A percentile compares a stretch with the other conserved stretches of the same genome.
These are phyloP conservation scores for Vitis vinifera DNA, from an alignment of 164 flowering plant genomes.

Conservation along the genomic window DNA sequence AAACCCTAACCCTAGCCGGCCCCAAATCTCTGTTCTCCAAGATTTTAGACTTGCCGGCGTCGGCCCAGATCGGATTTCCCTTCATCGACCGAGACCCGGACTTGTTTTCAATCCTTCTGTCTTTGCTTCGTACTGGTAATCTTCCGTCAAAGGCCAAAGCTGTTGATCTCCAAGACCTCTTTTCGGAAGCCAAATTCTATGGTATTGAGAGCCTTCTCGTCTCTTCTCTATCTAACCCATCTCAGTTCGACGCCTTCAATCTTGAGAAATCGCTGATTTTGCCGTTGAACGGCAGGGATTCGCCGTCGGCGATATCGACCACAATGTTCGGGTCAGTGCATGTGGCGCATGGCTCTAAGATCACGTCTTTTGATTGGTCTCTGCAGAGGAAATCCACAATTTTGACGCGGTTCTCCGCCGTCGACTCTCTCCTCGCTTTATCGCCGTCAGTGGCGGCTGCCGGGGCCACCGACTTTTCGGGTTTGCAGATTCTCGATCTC, in stretches of 20 bases:
- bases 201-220: conserved; percentile 55
- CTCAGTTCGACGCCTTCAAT: conserved; percentile 77
- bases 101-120: conserved; percentile 74
- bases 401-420: conserved; percentile 67
- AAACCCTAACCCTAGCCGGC: conserved; percentile 73
- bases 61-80: conserved; percentile 20
- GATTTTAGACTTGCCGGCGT: conserved; percentile 18
- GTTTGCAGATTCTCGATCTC: conserved; percentile 77
- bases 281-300: conserved; percentile 72
- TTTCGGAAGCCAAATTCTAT: conserved; percentile 73
- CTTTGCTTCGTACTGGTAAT: conserved; percentile 75
- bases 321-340: conserved; percentile 67
- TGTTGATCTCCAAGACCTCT: conserved; percentile 68
- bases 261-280: conserved; percentile 60
- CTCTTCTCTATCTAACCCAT: conserved; percentile 59
- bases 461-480: conserved; percentile 91
- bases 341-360: conserved; percentile 89
- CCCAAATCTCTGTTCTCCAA: conserved; percentile 60
- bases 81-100: conserved; percentile 95
- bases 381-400: conserved; percentile 64
- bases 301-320: conserved; percentile 73
- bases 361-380: conserved; percentile 91
- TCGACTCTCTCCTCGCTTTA: conserved; percentile 72
- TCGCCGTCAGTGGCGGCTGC: conserved; percentile 67
- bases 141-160: conserved; percentile 73